These are phyloP conservation scores for Saturnispora quitensis DNA, from an alignment of 805 yeast species.

Conservation along the genomic window DNA sequence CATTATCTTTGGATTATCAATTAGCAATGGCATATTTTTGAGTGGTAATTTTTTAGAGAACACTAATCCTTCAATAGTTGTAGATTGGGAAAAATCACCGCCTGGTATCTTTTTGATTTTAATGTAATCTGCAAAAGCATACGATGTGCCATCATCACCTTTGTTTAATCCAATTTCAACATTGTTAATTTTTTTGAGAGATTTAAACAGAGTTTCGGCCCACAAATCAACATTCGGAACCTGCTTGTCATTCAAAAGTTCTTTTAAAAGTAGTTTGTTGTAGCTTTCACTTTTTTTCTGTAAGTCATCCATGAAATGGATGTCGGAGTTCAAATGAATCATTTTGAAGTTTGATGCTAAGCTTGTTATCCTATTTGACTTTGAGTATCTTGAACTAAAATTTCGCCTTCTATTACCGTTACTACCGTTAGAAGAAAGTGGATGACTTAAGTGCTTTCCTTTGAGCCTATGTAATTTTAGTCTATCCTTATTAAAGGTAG, in stretches of 20 bases:
- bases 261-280: constrained; percentile 44
- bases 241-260: constrained; percentile 54
- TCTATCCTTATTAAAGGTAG: not conserved
- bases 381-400: constrained; percentile 9
- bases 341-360: constrained; percentile 2
- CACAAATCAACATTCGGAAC: constrained; percentile 46
- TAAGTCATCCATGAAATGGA: constrained; percentile 28
- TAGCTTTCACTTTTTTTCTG: constrained; percentile 32
- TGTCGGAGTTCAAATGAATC: constrained; percentile 10
- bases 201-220: constrained; percentile 42
- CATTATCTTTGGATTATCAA: constrained; percentile 66
- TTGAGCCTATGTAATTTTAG: not conserved
- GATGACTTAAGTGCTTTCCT: not conserved
- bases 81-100: constrained; percentile 51
- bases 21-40: constrained; percentile 60
- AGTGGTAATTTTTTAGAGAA: constrained; percentile 79
- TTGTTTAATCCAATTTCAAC: constrained; percentile 51
- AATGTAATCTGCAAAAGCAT: constrained; percentile 82
- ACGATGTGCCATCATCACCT: constrained; percentile 49
- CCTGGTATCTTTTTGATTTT: constrained; percentile 83
- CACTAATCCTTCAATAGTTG: constrained; percentile 65
- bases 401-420: constrained; percentile 14
- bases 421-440: not conserved
- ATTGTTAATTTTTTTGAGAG: constrained; percentile 45
- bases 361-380: not conserved